Base-by-base conservation (phyloP, 1,284 basidiomycete species). In the Abortiporus biennis region DNA sequence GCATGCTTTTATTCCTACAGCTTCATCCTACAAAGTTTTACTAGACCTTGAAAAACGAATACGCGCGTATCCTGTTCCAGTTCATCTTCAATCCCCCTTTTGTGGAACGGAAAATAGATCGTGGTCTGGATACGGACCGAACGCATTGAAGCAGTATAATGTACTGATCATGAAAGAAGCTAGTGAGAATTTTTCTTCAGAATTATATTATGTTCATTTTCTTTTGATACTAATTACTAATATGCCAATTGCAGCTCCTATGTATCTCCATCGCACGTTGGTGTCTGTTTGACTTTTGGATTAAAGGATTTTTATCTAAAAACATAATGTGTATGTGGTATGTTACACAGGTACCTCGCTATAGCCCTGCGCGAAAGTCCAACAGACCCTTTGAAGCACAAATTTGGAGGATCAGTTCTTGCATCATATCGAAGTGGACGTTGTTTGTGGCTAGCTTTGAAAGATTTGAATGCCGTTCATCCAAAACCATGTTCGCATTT, bases 241-340 rank as follows among this genome's bases (percentile, higher is more conserved):
- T n/a, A n/a, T n/a, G n/a, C n/a, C n/a, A n/a, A n/a, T n/a, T n/a
- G n/a, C n/a, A n/a, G n/a, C n/a, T 49, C 55, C 76, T 8, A 53
- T 78, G 13, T 74, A 71, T 48, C 65, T 77, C 17, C 75, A 78
- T 47, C 63, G 73, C 37, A 68, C 65, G 38, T 40, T 11, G 12
- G 16, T 40, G n/a, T n/a, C 4, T 31, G 21, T 16, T 3, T n/a
- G n/a, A n/a, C n/a, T n/a, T n/a, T n/a, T n/a, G n/a, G n/a, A n/a
- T n/a, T n/a, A n/a, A n/a, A n/a, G n/a, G n/a, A n/a, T n/a, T n/a
- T n/a, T n/a, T n/a, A 22, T 22, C 27, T 29, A 8, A n/a, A n/a
- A n/a, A n/a, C n/a, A n/a, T n/a, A n/a, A n/a, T n/a, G n/a, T n/a
- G n/a, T n/a, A n/a, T n/a, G n/a, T n/a, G n/a, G n/a, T n/a, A 9